These are phyloP conservation scores for Candida khao-thaluensis DNA, from an alignment of 805 yeast species.

Conservation along the genomic window DNA sequence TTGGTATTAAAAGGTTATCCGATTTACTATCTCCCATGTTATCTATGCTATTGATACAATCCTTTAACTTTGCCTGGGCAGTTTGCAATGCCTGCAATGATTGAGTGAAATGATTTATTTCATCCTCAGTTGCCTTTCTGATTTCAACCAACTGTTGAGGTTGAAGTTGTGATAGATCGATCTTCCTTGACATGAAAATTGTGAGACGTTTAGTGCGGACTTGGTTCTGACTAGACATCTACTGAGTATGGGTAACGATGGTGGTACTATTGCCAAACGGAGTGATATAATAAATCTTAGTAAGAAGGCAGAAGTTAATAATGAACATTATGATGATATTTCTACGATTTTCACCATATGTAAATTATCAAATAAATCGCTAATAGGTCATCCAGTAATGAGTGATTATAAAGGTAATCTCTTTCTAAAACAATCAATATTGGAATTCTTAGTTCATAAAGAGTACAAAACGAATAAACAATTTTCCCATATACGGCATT, in stretches of 20 bases:
- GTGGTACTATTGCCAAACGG: conserved; percentile 67
- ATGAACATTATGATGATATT: conserved; percentile 13
- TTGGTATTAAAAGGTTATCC: conserved; percentile 71
- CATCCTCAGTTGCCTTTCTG: conserved; percentile 80
- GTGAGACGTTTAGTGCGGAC: background rate
- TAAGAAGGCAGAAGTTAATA: conserved; percentile 17
- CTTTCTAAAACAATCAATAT: conserved; percentile 60
- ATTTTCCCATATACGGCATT: conserved; percentile 22
- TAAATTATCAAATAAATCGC: conserved; percentile 39
- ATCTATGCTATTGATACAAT: conserved; percentile 72
- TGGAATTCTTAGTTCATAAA: conserved; percentile 53
- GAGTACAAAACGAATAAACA: conserved; percentile 19
- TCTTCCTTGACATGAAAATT: conserved; percentile 18
- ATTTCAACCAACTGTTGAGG: conserved; percentile 85
- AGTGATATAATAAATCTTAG: conserved; percentile 44
- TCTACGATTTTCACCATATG: conserved; percentile 36
- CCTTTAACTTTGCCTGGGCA: conserved; percentile 79
- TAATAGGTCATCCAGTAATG: conserved; percentile 50
- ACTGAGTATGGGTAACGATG: conserved; percentile 50
- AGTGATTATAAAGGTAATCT: conserved; percentile 68
- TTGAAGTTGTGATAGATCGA: conserved; percentile 68
- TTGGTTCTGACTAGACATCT: background rate
- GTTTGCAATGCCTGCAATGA: conserved; percentile 80
- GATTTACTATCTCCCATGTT: conserved; percentile 43
- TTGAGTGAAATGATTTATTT: conserved; percentile 78